Conservation (phyloP, 306 rosid genomes). For the Prunus kanzakura region DNA sequence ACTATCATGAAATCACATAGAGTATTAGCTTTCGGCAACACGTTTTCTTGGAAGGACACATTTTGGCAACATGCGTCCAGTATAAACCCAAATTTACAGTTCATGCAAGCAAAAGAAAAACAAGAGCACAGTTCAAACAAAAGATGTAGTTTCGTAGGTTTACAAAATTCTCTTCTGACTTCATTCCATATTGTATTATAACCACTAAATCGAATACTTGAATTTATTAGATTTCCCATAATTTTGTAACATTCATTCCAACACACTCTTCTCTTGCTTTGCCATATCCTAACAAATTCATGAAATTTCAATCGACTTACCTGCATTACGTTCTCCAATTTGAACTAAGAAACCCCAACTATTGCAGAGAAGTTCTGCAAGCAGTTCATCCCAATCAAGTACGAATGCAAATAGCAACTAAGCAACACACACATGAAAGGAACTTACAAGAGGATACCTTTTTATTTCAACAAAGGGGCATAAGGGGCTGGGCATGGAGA, state of each 20-base stretch:
- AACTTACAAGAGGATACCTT: constrained; percentile 27
- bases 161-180: background rate
- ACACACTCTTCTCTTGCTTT: background rate
- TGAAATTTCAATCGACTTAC: constrained; percentile 27
- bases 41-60: too few species aligned
- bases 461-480: constrained; percentile 70
- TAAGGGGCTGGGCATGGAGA: constrained; percentile 91
- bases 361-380: constrained; percentile 23
- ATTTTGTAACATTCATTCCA: background rate
- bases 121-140: background rate
- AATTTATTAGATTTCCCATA: background rate
- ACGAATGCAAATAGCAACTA: background rate
- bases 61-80: too few species aligned
- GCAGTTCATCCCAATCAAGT: constrained; percentile 10
- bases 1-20: too few species aligned
- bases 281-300: background rate
- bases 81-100: too few species aligned
- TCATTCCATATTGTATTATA: background rate
- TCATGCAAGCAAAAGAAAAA: background rate
- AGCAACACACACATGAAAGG: background rate
- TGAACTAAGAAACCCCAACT: constrained; percentile 24
- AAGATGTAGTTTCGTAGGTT: background rate
- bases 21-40: too few species aligned
- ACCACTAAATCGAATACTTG: too few species aligned
- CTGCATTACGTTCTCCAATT: constrained; percentile 22